Evolutionary conservation across 495 filamentous ascomycete genomes (phyloP), one percentile per base, ranked within the genome.

Genomic region (Wilcoxina mikolae): DNA sequence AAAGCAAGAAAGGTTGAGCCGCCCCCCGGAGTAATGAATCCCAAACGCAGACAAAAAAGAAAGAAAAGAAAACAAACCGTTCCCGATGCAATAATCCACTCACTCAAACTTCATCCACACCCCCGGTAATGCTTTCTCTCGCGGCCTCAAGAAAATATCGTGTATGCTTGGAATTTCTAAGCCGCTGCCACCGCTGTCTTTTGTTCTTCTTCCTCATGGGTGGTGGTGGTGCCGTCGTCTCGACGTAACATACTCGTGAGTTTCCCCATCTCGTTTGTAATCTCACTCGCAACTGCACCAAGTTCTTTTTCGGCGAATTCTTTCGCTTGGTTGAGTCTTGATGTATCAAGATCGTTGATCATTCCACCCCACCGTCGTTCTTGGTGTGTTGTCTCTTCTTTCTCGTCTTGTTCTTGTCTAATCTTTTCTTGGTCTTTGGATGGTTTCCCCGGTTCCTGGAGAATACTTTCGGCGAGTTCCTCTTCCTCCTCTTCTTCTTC

Each of bases 401-500:
- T 53, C 42, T 38, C 23, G 18, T 48, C 54, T 33, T 51, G 47
- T 7, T 24, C 58, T 9, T 56, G 47, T 52, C 58, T 56, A 9
- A 54, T 24, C 0, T 49, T 35, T 23, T 53, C 56, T 29, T 59
- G 56, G 12, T 44, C 49, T 20, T 49, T 52, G 9, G 31, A 15
- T 35, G 31, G 31, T 11, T 52, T 35, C 23, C 54, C 38, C 17
- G 27, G 7, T n/a, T 56, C 31, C 49, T 41, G 43, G 50, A 33
- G n/a, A 52, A 29, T 22, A 56, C 46, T 25, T 2, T 62, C 59
- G n/a, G 47, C 55, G 1, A 56, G 62, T 9, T 59, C 70, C n/a
- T 66, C 68, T 0, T 62, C 74, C 5, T 64, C 71, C 15, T 70
- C 68, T 2, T 67, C 62, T 3, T 64, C 60, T 28, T 67, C 71